Evolutionary conservation across 768 basidiomycete genomes (phyloP), one percentile per base, ranked within the genome.

Genomic region (Tubosaeta sp.): DNA sequence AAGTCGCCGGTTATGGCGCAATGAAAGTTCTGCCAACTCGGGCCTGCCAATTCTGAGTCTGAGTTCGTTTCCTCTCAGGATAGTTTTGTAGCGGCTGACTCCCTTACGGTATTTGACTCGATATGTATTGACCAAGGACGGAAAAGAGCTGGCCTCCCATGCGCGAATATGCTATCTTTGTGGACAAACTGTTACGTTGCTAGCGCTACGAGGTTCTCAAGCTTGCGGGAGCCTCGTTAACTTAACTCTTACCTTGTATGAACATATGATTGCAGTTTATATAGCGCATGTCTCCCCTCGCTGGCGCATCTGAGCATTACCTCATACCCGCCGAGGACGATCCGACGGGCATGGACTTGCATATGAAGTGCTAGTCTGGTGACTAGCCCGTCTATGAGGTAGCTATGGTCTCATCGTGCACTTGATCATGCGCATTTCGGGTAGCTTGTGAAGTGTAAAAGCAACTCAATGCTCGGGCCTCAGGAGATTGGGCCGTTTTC

Each of bases 361-460:
- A 8, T n/a, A 16, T 18, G n/a, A 14, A n/a, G n/a, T n/a, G n/a
- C n/a, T n/a, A n/a, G n/a, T n/a, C n/a, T n/a, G n/a, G n/a, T n/a
- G n/a, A n/a, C n/a, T n/a, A n/a, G n/a, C n/a, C n/a, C n/a, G n/a
- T n/a, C n/a, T n/a, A n/a, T n/a, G n/a, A n/a, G n/a, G n/a, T n/a
- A n/a, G n/a, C n/a, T n/a, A 25, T 18, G 9, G 29, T 19, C 9
- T 12, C 18, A 34, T 38, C 22, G 7, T 29, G 35, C 31, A 47
- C 47, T 19, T 43, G 46, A 53, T 30, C 43, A 42, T 22, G 12
- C 46, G 19, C 43, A 7, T 30, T 49, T 41, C 22, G 38, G 40
- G 40, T 34, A 24, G 3, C n/a, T 30, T 27, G 24, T 16, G 11
- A 42, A 35, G 43, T 59, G 60, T 64, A 62, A 62, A 63, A 31